These are phyloP conservation scores for Bidens hawaiensis DNA, from an alignment of 140 eudicot species.

Conservation along the genomic window DNA sequence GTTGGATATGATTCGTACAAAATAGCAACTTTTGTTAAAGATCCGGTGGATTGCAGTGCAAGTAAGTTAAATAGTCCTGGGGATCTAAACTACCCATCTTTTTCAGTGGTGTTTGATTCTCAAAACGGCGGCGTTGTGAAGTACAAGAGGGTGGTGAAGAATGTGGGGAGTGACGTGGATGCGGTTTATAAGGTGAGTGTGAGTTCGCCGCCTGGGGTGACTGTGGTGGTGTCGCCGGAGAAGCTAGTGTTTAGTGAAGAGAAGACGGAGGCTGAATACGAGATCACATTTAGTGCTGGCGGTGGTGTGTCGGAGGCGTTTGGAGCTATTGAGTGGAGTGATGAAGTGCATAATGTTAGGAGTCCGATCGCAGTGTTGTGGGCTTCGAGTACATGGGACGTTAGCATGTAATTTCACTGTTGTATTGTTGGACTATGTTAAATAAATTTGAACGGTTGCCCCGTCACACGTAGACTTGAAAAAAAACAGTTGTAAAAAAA, in stretches of 20 bases:
- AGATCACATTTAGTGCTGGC: constrained; percentile 46
- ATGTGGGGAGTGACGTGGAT: constrained; percentile 55
- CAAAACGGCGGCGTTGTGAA: constrained; percentile 37
- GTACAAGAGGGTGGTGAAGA: constrained; percentile 64
- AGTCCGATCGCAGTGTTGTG: constrained; percentile 79
- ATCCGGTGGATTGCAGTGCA: constrained; percentile 59
- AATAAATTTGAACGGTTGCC: no score
- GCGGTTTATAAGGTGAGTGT: constrained; percentile 65
- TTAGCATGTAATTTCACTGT: constrained; percentile 25
- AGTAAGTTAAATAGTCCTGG: constrained; percentile 49
- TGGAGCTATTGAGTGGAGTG: constrained; percentile 85
- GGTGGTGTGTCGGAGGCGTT: constrained; percentile 30
- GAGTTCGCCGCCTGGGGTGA: constrained; percentile 64
- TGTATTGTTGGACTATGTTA: no score
- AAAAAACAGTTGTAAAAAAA: no score
- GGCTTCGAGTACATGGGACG: constrained; percentile 29
- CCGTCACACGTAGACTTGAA: no score
- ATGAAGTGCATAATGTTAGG: constrained; percentile 73
- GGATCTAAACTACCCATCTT: constrained; percentile 71
- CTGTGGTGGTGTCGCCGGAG: constrained; percentile 65
- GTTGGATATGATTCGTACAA: constrained; percentile 64
- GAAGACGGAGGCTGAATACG: constrained; percentile 46
- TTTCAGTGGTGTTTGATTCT: constrained; percentile 60
- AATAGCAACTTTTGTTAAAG: constrained; percentile 54
- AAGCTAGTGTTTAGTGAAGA: constrained; percentile 57